A percentile compares a stretch with the other conserved stretches of the same genome.
phyloP scores from a whole-genome alignment of 305 asterid genomes.

The Rubia tinctorum region DNA sequence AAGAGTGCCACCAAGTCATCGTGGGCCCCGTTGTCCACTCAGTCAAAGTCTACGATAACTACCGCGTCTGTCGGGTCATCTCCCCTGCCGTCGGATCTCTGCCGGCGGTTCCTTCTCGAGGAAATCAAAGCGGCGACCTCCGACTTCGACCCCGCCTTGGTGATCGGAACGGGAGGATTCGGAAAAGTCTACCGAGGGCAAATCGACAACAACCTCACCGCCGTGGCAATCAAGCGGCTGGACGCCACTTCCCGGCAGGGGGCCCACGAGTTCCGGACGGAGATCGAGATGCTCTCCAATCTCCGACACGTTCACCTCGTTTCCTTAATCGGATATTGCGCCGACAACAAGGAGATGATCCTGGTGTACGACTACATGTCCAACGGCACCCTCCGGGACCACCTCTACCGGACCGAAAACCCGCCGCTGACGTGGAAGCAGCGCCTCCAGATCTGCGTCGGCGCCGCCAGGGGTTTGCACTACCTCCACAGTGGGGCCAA shows the following conservation, averaged over 20 bases:
- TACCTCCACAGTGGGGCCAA: slow-evolving; percentile 51
- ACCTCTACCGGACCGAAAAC: slow-evolving; percentile 38
- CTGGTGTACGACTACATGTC: slow-evolving; percentile 65
- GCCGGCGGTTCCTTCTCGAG: slow-evolving; percentile 20
- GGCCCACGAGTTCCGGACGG: slow-evolving; percentile 49
- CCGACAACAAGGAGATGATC: slow-evolving; percentile 54
- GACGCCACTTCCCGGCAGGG: slow-evolving; percentile 55
- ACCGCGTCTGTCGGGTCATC: slow-evolving; percentile 20
- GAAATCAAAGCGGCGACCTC: slow-evolving; percentile 39
- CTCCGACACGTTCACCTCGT: slow-evolving; percentile 57
- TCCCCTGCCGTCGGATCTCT: slow-evolving; percentile 33
- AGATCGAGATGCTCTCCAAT: slow-evolving; percentile 51
- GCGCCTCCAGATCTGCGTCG: slow-evolving; percentile 53
- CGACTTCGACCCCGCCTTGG: slow-evolving; percentile 33
- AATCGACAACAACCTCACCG: slow-evolving; percentile 32
- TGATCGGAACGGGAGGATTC: slow-evolving; percentile 58
- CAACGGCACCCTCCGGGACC: slow-evolving; percentile 54
- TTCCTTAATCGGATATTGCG: slow-evolving; percentile 55
- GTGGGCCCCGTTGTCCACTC: slow-evolving; percentile 27
- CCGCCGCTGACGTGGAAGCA: slow-evolving; percentile 42
- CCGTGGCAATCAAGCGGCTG: slow-evolving; percentile 42
- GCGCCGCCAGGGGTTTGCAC: slow-evolving; percentile 55
- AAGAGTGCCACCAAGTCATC: slow-evolving; percentile 27
- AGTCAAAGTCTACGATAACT: slow-evolving; percentile 26
- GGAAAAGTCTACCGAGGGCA: slow-evolving; percentile 53